Evolutionary conservation across 768 basidiomycete species (phyloP).

Genomic region (Kwoniella botswanensis): DNA sequence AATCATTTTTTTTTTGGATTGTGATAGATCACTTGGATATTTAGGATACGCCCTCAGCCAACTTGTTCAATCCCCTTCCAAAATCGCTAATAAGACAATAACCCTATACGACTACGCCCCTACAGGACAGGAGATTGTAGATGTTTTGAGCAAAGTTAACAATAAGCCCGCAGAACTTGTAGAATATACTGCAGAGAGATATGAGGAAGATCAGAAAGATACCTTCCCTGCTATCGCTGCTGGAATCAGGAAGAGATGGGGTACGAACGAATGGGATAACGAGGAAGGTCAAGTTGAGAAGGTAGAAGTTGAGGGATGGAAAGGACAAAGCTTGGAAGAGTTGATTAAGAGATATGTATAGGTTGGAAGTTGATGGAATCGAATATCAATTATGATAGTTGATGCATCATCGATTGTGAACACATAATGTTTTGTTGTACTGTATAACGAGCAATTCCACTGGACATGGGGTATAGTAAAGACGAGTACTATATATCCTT

Average conservation of each 20-base stretch:
- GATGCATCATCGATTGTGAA: too few relatives aligned
- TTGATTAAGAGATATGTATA: slow-evolving; percentile 7
- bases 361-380: background rate
- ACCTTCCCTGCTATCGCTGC: slow-evolving; percentile 1
- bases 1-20: too few relatives aligned
- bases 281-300: slow-evolving; percentile 5
- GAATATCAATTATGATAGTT: too few relatives aligned
- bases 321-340: slow-evolving; percentile 7
- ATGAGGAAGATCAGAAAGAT: background rate
- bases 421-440: too few relatives aligned
- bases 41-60: slow-evolving; percentile 14
- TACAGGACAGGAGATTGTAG: slow-evolving; percentile 18
- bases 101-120: slow-evolving; percentile 10
- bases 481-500: too few relatives aligned
- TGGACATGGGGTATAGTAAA: too few relatives aligned
- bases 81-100: slow-evolving; percentile 6
- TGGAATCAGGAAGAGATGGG: slow-evolving; percentile 8
- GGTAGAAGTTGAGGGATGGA: slow-evolving; percentile 9
- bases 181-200: slow-evolving; percentile 8
- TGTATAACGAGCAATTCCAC: too few relatives aligned
- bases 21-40: slow-evolving; percentile 11
- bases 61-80: background rate
- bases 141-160: slow-evolving; percentile 22
- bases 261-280: slow-evolving; percentile 1
- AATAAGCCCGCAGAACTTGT: slow-evolving; percentile 15